Evolutionary conservation across 176 grass and related monocot species (phyloP).

Genomic region (Oryza coarctata): DNA sequence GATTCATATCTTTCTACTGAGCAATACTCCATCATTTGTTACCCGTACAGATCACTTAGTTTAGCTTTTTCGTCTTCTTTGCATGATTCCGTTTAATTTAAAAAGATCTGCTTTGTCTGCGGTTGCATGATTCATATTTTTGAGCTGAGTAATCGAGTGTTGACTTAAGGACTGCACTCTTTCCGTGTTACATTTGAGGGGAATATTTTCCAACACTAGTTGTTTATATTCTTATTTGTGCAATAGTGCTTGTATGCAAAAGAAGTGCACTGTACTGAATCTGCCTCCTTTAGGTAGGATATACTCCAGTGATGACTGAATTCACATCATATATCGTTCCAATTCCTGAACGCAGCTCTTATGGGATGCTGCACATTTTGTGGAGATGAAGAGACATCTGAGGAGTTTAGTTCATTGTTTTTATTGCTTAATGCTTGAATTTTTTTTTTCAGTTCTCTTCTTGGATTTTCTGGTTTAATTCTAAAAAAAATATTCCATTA

Average conservation of each 20-base stretch:
- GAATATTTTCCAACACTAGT: background rate
- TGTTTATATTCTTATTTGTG: too few species aligned
- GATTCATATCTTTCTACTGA: too few species aligned
- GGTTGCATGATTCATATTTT: too few species aligned
- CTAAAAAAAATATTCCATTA: background rate
- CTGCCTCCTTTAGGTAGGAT: background rate
- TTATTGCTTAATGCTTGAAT: background rate
- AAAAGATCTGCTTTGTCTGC: too few species aligned
- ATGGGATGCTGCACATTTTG: slow-evolving; percentile 23
- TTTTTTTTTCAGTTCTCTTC: background rate
- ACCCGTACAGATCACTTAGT: too few species aligned
- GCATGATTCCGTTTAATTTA: too few species aligned
- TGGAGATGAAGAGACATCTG: slow-evolving; percentile 50
- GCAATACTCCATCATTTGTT: too few species aligned
- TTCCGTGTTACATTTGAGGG: background rate
- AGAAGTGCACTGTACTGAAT: background rate
- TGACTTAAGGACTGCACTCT: background rate
- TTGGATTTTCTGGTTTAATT: background rate
- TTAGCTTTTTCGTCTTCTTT: too few species aligned
- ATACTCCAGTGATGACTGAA: slow-evolving; percentile 34
- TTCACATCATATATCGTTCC: slow-evolving; percentile 40
- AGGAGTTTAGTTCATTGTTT: slow-evolving; percentile 21
- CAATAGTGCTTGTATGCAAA: too few species aligned
- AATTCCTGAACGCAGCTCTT: slow-evolving; percentile 46
- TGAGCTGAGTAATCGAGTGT: too few species aligned